Evolutionary conservation across 495 filamentous ascomycete species (phyloP), one percentile per base, ranked within the genome.

Genomic region (Aspergillus egyptiacus): DNA sequence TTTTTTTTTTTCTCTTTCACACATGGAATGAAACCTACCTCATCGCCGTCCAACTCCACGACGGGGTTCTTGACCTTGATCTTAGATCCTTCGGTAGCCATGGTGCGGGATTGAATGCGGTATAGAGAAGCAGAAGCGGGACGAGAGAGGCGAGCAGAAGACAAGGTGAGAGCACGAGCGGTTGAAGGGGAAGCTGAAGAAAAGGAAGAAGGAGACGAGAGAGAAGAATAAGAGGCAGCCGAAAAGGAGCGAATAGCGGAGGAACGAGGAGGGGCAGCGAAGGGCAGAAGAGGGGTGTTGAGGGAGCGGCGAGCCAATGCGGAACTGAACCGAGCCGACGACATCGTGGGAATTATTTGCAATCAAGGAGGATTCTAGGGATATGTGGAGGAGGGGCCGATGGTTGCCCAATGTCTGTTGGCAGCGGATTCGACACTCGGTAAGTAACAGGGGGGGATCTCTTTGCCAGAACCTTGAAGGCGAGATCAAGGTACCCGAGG

Each of bases 31-130:
- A 23, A n/a, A 51, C 70, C 48, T 71, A 76, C 73, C 74, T 98
- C 93, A 77, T 98, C 93, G 60, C 93, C 93, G 68, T 98, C 93
- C 63, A 98, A 77, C 69, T 91, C 88, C 68, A 98, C 93, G 62
- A 98, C 82, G 50, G 93, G 93, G 71, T 94, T 97, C 81, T 91
- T 85, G 65, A 96, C 91, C 77, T 93, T 88, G 76, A 96, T 96
- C 82, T 95, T 96, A 54, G 56, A 14, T n/a, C 41, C 55, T 54
- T 71, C 67, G 54, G 68, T 64, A 48, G 71, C 67, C 71, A 74
- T 72, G 38, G 58, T 73, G 68, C 71, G 71, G 57, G 51, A 54
- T 66, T 72, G 67, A 44, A 54, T 60, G 36, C 59, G 48, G 48
- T 60, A 57, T 51, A 64, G 32, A 14, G 61, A 52, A 63, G 62